Conservation (phyloP, 1,139 yeast genomes). For the Meyerozyma sp. region DNA sequence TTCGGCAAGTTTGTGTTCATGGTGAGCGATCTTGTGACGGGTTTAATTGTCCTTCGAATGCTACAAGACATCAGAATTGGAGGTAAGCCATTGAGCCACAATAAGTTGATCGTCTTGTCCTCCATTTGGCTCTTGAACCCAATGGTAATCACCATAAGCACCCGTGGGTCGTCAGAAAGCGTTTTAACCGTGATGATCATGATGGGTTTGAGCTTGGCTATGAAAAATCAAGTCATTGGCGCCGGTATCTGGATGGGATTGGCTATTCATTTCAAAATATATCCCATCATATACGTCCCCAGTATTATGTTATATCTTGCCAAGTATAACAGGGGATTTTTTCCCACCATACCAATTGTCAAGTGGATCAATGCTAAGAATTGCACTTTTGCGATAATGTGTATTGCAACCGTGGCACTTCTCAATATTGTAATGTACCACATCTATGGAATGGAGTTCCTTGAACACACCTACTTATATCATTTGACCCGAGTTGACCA, state of each 20-base stretch:
- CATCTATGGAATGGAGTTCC: slow-evolving; percentile 67
- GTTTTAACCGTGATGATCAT: slow-evolving; percentile 74
- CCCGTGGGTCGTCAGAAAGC: slow-evolving; percentile 93
- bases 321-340: slow-evolving; percentile 13
- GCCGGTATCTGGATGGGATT: slow-evolving; percentile 71
- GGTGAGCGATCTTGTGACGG: slow-evolving; percentile 75
- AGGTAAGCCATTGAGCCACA: slow-evolving; percentile 11
- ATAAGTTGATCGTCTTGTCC: slow-evolving; percentile 36
- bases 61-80: slow-evolving; percentile 13
- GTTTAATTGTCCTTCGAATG: slow-evolving; percentile 53
- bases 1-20: slow-evolving; percentile 81
- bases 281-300: slow-evolving; percentile 81
- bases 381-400: slow-evolving; percentile 36
- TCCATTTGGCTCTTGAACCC: slow-evolving; percentile 89
- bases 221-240: slow-evolving; percentile 25
- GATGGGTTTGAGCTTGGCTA: slow-evolving; percentile 46
- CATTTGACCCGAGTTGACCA: slow-evolving; percentile 84
- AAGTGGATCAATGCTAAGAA: slow-evolving; percentile 41
- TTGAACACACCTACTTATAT: slow-evolving; percentile 77
- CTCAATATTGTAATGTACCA: slow-evolving; percentile 57
- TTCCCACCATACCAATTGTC: slow-evolving; percentile 23
- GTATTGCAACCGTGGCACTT: slow-evolving; percentile 36
- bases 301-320: slow-evolving; percentile 35
- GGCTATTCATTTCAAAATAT: slow-evolving; percentile 84
- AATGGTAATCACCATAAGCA: slow-evolving; percentile 89